Percentiles rank a stretch among this genome's conserved stretches.
Evolutionary conservation across 495 filamentous ascomycete species (phyloP).

Genomic region (Terfezia boudieri): DNA sequence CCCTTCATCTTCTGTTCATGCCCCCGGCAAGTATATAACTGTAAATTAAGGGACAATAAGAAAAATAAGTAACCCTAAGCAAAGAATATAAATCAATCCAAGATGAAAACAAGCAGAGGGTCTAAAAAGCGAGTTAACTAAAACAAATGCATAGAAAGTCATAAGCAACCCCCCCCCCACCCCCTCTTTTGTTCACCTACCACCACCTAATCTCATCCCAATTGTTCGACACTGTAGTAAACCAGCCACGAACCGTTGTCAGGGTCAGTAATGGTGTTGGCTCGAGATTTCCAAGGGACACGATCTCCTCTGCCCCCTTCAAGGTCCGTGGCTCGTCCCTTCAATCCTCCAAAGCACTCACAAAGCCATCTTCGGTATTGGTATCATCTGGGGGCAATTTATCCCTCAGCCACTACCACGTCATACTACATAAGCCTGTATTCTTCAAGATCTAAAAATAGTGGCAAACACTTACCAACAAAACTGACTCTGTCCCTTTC

Average conservation of each 20-base stretch:
- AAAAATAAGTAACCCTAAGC: too few species aligned
- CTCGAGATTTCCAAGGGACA: background rate
- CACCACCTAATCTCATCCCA: background rate
- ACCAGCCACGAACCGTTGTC: background rate
- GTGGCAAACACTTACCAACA: conserved; percentile 20
- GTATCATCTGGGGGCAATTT: conserved; percentile 45
- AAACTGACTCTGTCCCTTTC: conserved; percentile 67
- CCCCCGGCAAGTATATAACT: too few species aligned
- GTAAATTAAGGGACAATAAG: too few species aligned
- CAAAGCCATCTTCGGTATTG: background rate
- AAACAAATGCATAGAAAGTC: too few species aligned
- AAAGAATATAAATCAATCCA: too few species aligned
- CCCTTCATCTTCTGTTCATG: too few species aligned
- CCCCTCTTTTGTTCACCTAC: background rate
- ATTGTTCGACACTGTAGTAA: background rate
- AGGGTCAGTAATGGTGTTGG: background rate
- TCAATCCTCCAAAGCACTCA: background rate
- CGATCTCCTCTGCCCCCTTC: background rate
- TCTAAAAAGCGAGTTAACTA: too few species aligned
- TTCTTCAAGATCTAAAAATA: background rate
- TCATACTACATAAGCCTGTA: background rate
- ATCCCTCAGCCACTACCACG: conserved; percentile 44
- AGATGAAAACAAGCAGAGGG: too few species aligned
- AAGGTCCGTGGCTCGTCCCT: background rate
- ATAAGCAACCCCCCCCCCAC: too few species aligned